Evolutionary conservation across 1,139 yeast genomes (phyloP), one percentile per base, ranked within the genome.

Genomic region (Candida sp.): DNA sequence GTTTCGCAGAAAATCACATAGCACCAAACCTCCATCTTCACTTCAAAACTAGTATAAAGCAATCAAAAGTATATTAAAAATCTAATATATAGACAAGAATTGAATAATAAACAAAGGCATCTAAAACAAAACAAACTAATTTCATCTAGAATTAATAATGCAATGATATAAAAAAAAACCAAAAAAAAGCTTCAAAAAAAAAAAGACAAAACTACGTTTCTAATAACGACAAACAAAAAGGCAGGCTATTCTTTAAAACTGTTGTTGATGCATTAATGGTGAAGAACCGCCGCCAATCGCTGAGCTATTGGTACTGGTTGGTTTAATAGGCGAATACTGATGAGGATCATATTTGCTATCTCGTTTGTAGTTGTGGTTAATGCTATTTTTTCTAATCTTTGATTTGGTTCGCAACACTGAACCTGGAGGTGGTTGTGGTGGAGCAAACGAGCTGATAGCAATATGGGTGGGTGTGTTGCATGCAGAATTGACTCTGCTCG

Each of bases 391-490:
- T 37, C 49, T 51, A 23, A 54, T 49, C 48, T 47, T 53, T 37
- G 54, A 49, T 38, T 54, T 55, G 11, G 58, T 46, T 40, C 50
- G 39, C 33, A 54, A 45, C 12, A 48, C 46, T 8, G 54, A 51
- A n/a, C 50, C 50, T 27, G 53, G 53, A 12, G 52, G 51, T 41
- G 51, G 50, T 46, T 52, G 55, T n/a, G 51, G 55, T 11, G 50
- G 55, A 3, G 50, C 49, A 45, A 53, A 54, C 41, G 54, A 49
- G 8, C 44, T 32, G 11, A 50, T 44, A 22, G 51, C 39, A 25
- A 62, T 57, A 53, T 66, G 65, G 32, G 67, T 61, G 12, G 75
- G 75, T 3, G 74, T 69, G 23, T 63, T 67, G 52, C 68, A 68
- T 26, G 61, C 63, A 32, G 73, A 67, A 38, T 44, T 47, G 17